A percentile compares a stretch with the other conserved stretches of the same genome.
Evolutionary conservation across 345 rosid species (phyloP).

Genomic region (Bretschneidera sinensis): DNA sequence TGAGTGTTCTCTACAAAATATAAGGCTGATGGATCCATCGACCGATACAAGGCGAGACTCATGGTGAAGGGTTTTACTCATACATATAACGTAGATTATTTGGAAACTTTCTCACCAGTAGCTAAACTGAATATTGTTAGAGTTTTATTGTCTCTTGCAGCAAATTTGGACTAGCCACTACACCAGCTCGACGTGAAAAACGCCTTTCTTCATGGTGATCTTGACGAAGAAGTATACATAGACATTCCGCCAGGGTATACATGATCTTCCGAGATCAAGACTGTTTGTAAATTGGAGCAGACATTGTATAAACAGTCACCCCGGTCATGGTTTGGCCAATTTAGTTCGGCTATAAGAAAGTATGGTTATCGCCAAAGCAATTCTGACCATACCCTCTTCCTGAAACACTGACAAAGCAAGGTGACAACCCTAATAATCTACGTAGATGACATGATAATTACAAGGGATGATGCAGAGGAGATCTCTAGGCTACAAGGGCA

Average conservation of each 20-base stretch:
- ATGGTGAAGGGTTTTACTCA: not conserved
- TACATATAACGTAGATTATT: not conserved
- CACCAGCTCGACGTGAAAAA: conserved; percentile 6
- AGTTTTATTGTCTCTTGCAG: not conserved
- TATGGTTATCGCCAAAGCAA: conserved; percentile 3
- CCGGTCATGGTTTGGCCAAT: conserved; percentile 3
- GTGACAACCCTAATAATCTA: too few relatives aligned
- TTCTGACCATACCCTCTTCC: not conserved
- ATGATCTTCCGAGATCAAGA: not conserved
- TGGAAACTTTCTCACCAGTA: not conserved
- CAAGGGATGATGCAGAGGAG: too few relatives aligned
- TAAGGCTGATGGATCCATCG: not conserved
- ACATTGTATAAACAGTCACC: not conserved
- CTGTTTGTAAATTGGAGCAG: not conserved
- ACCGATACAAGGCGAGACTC: not conserved
- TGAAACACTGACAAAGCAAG: not conserved
- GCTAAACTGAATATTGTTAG: too few relatives aligned
- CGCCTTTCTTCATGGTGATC: too few relatives aligned
- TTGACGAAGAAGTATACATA: too few relatives aligned
- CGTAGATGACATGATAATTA: too few relatives aligned
- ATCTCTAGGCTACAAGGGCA: too few relatives aligned
- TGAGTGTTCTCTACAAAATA: too few relatives aligned
- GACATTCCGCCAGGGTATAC: not conserved
- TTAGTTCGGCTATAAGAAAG: not conserved
- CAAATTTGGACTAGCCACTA: not conserved